These are phyloP conservation scores for Mucor lusitanicus DNA, from an alignment of 371 early-diverging fungal species.

Conservation along the genomic window DNA sequence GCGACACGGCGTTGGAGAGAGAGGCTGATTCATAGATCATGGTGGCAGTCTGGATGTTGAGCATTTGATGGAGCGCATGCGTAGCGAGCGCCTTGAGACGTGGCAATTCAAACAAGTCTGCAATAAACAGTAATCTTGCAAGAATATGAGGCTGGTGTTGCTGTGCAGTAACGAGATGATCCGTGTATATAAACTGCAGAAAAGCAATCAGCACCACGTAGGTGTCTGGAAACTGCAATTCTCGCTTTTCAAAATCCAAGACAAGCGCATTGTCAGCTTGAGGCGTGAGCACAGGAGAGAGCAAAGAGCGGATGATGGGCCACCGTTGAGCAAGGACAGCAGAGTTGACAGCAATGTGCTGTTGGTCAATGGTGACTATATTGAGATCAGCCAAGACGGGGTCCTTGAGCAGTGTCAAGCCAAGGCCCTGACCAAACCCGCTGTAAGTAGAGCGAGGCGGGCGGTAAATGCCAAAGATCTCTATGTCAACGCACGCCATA, in stretches of 20 bases:
- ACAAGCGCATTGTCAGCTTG: neutral
- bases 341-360: constrained; percentile 60
- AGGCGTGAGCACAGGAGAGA: constrained; percentile 24
- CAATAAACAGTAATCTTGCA: constrained; percentile 57
- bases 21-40: constrained; percentile 60
- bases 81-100: constrained; percentile 56
- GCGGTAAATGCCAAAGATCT: constrained; percentile 65
- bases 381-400: constrained; percentile 58
- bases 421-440: constrained; percentile 49
- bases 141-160: constrained; percentile 55
- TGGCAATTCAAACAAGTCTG: constrained; percentile 55
- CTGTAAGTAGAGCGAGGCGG: constrained; percentile 39
- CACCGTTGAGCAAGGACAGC: constrained; percentile 67
- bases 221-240: constrained; percentile 53
- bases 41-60: constrained; percentile 61
- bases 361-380: constrained; percentile 56
- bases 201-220: constrained; percentile 59
- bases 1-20: constrained; percentile 46
- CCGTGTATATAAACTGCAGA: constrained; percentile 69
- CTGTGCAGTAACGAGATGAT: constrained; percentile 60
- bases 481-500: constrained; percentile 59
- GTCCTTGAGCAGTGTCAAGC: constrained; percentile 59
- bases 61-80: constrained; percentile 58
- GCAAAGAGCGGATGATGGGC: constrained; percentile 47
- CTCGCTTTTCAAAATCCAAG: constrained; percentile 14